Conservation (phyloP, 108 stramenopile species). For the Cafeteria roenbergensis region DNA sequence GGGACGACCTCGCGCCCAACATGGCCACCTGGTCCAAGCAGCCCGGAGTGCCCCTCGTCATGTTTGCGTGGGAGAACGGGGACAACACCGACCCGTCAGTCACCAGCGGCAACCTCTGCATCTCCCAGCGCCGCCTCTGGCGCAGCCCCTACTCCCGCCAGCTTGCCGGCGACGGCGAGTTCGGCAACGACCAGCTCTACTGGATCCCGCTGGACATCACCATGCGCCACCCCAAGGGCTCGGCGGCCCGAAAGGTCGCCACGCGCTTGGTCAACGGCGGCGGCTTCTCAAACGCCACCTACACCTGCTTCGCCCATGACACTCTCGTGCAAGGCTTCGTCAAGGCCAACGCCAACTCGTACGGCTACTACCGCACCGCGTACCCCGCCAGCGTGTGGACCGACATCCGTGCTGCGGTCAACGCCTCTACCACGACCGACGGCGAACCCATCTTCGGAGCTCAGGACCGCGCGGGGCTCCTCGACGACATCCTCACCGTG, state of each 20-base stretch:
- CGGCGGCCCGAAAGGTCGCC: too few species aligned
- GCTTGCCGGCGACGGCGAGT: not conserved
- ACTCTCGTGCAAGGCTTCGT: not conserved
- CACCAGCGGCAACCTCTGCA: not conserved
- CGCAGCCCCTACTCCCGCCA: slow-evolving; percentile 1
- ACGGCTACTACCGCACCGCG: not conserved
- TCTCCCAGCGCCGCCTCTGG: not conserved
- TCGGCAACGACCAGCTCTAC: not conserved
- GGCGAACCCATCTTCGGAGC: not conserved
- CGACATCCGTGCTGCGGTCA: not conserved
- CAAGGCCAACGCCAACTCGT: not conserved
- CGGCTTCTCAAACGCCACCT: not conserved
- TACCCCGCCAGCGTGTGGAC: not conserved
- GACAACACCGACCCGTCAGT: not conserved
- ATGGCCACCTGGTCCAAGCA: not conserved
- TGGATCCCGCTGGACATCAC: not conserved
- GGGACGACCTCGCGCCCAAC: not conserved
- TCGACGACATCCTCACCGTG: not conserved
- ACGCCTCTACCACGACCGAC: not conserved
- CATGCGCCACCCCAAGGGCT: not conserved
- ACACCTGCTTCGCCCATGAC: not conserved
- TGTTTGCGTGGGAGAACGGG: not conserved
- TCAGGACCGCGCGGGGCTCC: not conserved
- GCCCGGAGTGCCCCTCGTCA: not conserved
- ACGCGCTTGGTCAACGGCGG: not conserved